Conservation (phyloP, 2,329 filamentous ascomycete species). For the Endothia cerciana region DNA sequence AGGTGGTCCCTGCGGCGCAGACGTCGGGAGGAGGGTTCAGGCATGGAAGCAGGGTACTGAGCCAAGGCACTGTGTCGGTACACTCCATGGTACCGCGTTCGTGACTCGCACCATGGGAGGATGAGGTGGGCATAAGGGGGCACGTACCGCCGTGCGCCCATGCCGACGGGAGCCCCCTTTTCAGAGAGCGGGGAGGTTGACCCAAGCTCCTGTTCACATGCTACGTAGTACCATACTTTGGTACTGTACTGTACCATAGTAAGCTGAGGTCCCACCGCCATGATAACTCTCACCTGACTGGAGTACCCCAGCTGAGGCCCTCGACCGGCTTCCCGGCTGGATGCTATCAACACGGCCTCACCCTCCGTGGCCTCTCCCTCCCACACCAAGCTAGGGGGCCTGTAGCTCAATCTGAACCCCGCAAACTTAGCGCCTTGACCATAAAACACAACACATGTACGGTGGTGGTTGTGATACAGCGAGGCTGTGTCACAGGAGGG, state of each 20-base stretch:
- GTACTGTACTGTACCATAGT: not conserved
- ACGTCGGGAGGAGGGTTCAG: conserved; percentile 7
- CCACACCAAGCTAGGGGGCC: not conserved
- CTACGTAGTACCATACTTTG: not conserved
- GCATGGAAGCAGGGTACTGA: not conserved
- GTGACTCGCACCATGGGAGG: not conserved
- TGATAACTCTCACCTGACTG: not conserved
- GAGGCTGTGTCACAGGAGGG: too few species aligned
- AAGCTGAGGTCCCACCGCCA: too few species aligned
- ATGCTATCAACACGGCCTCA: not conserved
- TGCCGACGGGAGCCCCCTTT: conserved; percentile 7
- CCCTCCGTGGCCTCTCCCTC: not conserved
- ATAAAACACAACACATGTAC: too few species aligned
- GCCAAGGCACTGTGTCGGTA: not conserved
- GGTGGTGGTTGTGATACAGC: too few species aligned
- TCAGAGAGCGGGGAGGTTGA: conserved; percentile 7
- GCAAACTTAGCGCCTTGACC: not conserved
- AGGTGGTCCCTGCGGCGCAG: conserved; percentile 4
- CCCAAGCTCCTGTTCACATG: conserved; percentile 4
- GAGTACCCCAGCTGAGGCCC: not conserved
- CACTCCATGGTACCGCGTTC: not conserved
- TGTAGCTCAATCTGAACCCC: too few species aligned
- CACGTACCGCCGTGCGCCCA: conserved; percentile 1
- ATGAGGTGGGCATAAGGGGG: conserved; percentile 7
- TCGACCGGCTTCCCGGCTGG: not conserved